A percentile compares a stretch with the other conserved stretches of the same genome.
phyloP scores from a whole-genome alignment of 1,284 basidiomycete species.

The Irpex sp. region DNA sequence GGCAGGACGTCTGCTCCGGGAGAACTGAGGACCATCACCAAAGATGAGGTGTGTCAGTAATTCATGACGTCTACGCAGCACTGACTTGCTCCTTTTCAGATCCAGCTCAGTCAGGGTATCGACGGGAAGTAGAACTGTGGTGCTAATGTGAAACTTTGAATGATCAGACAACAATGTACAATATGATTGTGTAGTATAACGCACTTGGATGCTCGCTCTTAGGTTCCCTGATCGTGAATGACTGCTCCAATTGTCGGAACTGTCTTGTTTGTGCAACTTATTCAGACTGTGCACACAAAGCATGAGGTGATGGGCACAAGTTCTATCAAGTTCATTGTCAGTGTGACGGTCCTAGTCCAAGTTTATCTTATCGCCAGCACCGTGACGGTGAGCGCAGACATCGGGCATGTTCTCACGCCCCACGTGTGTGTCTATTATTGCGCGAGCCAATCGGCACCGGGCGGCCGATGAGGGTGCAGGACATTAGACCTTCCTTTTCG shows the following conservation, averaged over 20 bases:
- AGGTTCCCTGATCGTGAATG: no score
- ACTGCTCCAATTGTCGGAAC: no score
- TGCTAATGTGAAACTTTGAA: not conserved
- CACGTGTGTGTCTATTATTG: not conserved
- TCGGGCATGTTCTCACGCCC: not conserved
- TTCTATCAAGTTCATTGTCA: no score
- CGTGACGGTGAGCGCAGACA: no score
- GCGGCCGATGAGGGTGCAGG: not conserved
- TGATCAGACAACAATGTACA: not conserved
- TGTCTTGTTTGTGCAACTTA: no score
- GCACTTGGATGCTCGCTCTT: no score
- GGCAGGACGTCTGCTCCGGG: conserved; percentile 62
- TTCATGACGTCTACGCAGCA: not conserved
- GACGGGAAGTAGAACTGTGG: not conserved
- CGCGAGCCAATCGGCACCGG: not conserved
- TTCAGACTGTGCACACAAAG: no score
- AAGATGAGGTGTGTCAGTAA: conserved; percentile 48
- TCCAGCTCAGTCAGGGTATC: conserved; percentile 9
- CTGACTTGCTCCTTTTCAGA: not conserved
- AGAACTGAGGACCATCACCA: conserved; percentile 58
- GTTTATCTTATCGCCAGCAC: no score
- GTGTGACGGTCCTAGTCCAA: no score
- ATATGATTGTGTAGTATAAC: not conserved
- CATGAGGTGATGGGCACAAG: no score
- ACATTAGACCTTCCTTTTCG: not conserved